A percentile compares a stretch with the other conserved stretches of the same genome.
Conservation (phyloP, 1,284 basidiomycete genomes). For the Exsudoporus floridanus region DNA sequence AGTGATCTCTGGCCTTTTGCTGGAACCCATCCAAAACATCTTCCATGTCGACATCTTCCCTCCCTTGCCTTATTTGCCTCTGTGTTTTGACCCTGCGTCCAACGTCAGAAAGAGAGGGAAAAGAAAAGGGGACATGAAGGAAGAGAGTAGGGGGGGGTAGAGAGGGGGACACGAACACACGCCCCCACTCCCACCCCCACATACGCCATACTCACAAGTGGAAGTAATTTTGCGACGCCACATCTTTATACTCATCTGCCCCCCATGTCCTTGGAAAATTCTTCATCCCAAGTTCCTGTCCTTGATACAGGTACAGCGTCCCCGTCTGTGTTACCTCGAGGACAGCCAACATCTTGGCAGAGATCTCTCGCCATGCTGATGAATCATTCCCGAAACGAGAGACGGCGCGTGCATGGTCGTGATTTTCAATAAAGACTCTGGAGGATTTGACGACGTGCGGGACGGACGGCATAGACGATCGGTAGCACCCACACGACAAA, state of each 20-base stretch:
- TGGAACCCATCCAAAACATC: constrained; percentile 58
- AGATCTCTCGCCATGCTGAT: constrained; percentile 50
- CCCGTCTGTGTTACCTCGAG: constrained; percentile 62
- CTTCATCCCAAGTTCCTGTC: constrained; percentile 69
- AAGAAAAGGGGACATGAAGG: background rate
- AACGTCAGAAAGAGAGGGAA: background rate
- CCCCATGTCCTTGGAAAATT: constrained; percentile 69
- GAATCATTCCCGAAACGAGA: constrained; percentile 67
- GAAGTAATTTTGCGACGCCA: constrained; percentile 55
- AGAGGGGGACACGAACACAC: background rate
- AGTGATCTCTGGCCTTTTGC: constrained; percentile 69
- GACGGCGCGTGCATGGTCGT: constrained; percentile 63
- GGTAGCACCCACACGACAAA: constrained; percentile 7
- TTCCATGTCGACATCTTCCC: constrained; percentile 52
- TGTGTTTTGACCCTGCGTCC: constrained; percentile 40
- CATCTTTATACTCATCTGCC: constrained; percentile 72
- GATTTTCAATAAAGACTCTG: constrained; percentile 65
- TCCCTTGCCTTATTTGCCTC: constrained; percentile 38
- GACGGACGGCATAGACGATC: constrained; percentile 18
- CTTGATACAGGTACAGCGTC: constrained; percentile 73
- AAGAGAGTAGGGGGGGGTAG: background rate
- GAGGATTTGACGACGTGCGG: constrained; percentile 10
- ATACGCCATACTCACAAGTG: constrained; percentile 34
- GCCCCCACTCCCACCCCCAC: background rate
- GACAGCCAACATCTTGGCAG: constrained; percentile 65